Base-by-base conservation (phyloP, 1,284 basidiomycete genomes). In the Inonotus obliquus region DNA sequence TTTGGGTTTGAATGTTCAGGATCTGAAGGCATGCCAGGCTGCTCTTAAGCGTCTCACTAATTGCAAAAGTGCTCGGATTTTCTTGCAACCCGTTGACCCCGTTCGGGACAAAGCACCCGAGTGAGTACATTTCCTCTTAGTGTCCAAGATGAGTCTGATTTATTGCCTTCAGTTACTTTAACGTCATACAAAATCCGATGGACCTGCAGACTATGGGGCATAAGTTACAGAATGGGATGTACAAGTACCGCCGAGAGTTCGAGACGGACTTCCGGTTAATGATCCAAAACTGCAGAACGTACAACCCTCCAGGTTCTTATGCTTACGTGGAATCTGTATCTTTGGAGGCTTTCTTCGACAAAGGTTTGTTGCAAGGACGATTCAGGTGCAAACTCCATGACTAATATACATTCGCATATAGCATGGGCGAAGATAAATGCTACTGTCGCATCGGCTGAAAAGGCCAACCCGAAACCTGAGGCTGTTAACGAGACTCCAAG, bases 111-210 rank as follows among this genome's bases (percentile, higher is more conserved):
- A 84, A 69, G 92, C 92, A 17, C 91, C 91, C 17, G 88, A 91
- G 91, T 94, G 71, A 58, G 82, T 77, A 35, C 41, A 5, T 9
- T 45, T 13, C 17, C 10, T 21, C 53, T 2, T 11, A 35, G 47
- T 52, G 7, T 37, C 23, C 19, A 17, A 62, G 47, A 63, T 60
- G 52, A 27, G 41, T 51, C 27, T 60, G 32, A 65, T 67, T 23
- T 65, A 35, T 37, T 21, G 44, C 4, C 64, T 61, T 25, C 60
- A 94, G 92, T 66, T 98, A 98, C 74, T 94, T 94, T 68, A 86
- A 91, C 57, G 77, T 96, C 62, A 91, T 99, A 75, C 91, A 92
- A 72, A 80, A 89, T 14, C 96, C 97, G 0, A 98, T 99, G 93
- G 96, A 99, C 72, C 79, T 99, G 13, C 87, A 87, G 54, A 96